Base-by-base conservation (phyloP, 257 asterid genomes). In the Coffea eugenioides region DNA sequence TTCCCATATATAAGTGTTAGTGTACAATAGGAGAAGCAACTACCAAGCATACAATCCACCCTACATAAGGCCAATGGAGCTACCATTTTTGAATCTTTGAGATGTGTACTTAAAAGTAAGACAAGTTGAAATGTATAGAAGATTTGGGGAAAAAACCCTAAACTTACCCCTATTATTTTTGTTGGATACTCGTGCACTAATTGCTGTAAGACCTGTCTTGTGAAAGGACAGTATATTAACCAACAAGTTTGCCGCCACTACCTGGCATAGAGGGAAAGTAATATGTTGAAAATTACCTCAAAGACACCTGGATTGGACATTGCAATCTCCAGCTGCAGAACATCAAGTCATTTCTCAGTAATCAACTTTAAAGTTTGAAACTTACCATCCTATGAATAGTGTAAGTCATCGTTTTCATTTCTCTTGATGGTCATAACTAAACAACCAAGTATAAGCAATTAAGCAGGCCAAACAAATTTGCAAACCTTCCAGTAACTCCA, bases 231-330 rank as follows among this genome's bases (percentile, higher is more conserved):
- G 61, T 70, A 41, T 4, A 73, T 21, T 65, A 73, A 75, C 78
- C 5, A 46, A 57, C n/a, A 65, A 69, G 46, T 52, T 71, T 78
- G 79, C 64, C 54, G 7, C 21, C 31, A 67, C 25, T n/a, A 69
- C 77, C n/a, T 48, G n/a, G 79, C 25, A 27, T 76, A 59, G 3
- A 77, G 67, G 39, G 69, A 51, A 18, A 73, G 74, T 9, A 12
- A 76, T 73, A 54, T 39, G 13, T 54, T 59, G 65, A 68, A 56
- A 71, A 45, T 72, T 84, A 94, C 98, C 97, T 92, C 95, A 79
- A 91, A 86, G 70, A 87, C 95, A 85, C 93, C 95, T 5, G 97
- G 97, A 27, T 92, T 91, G 41, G 96, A 88, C 88, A 88, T 83
- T 76, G 89, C 90, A 80, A 94, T 88, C 82, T 94, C 98, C 79